phyloP scores from a whole-genome alignment of 2,329 filamentous ascomycete genomes.

The Exophiala phaeomuriformis region DNA sequence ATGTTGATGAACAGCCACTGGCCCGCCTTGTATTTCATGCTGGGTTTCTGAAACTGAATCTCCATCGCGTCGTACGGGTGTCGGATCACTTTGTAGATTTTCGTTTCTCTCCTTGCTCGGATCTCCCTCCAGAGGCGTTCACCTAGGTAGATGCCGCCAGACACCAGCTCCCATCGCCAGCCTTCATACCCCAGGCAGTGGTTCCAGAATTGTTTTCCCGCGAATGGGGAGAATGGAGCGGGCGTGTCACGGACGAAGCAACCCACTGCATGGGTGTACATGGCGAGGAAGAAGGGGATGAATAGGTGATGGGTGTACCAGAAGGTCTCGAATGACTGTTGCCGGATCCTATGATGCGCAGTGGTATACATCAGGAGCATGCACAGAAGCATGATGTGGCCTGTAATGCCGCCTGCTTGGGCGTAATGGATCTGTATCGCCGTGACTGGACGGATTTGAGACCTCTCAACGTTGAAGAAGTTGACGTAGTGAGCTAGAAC shows the following conservation, averaged over 20 bases:
- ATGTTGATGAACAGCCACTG: slow-evolving; percentile 98
- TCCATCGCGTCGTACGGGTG: slow-evolving; percentile 97
- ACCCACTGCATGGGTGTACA: slow-evolving; percentile 92
- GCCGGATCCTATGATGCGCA: slow-evolving; percentile 83
- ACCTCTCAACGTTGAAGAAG: slow-evolving; percentile 90
- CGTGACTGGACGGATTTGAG: slow-evolving; percentile 68
- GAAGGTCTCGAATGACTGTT: slow-evolving; percentile 96
- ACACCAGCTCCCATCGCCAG: slow-evolving; percentile 93
- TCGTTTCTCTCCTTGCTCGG: slow-evolving; percentile 70
- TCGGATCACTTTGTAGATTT: slow-evolving; percentile 87
- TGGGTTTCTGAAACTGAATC: slow-evolving; percentile 93
- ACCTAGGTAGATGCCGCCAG: slow-evolving; percentile 73
- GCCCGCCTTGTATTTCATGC: slow-evolving; percentile 95
- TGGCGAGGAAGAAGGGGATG: slow-evolving; percentile 82
- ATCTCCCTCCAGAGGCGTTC: slow-evolving; percentile 91
- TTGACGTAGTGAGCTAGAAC: slow-evolving; percentile 86
- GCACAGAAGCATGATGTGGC: slow-evolving; percentile 96
- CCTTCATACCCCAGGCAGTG: slow-evolving; percentile 94
- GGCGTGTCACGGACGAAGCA: slow-evolving; percentile 88
- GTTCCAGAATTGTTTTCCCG: slow-evolving; percentile 70
- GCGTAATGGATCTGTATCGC: slow-evolving; percentile 89
- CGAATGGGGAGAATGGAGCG: slow-evolving; percentile 72
- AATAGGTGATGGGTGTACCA: slow-evolving; percentile 99
- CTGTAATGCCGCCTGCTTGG: slow-evolving; percentile 83
- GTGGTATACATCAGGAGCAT: slow-evolving; percentile 99